phyloP scores from a whole-genome alignment of 306 rosid species.

The Trifolium fragiferum region DNA sequence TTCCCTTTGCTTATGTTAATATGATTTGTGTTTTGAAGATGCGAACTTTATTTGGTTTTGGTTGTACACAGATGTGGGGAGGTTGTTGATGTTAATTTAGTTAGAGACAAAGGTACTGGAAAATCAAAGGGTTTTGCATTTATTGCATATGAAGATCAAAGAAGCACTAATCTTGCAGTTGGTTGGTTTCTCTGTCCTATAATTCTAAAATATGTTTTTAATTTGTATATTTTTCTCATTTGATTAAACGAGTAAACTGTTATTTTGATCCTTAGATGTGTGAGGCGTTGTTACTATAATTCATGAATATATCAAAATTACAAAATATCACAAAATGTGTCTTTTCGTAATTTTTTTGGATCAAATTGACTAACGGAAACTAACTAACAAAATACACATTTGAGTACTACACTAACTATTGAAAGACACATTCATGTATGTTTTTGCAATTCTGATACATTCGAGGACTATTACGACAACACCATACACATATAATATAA shows the following conservation, averaged over 20 bases:
- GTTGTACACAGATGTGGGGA: constrained; percentile 71
- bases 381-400: not conserved
- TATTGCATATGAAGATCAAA: constrained; percentile 89
- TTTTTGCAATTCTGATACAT: not conserved
- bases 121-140: constrained; percentile 93
- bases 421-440: not conserved
- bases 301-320: too few species aligned
- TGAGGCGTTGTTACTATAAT: too few species aligned
- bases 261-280: too few species aligned
- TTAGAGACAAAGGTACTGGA: constrained; percentile 88
- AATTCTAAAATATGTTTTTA: not conserved
- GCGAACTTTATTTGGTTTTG: not conserved
- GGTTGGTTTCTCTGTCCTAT: constrained; percentile 55
- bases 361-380: not conserved
- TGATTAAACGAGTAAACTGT: not conserved
- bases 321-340: not conserved
- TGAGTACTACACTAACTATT: not conserved
- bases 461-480: not conserved
- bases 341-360: not conserved
- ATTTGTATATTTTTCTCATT: not conserved
- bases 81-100: constrained; percentile 88
- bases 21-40: not conserved
- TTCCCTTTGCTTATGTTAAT: too few species aligned
- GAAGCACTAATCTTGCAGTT: constrained; percentile 90
- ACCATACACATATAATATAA: too few species aligned